Evolutionary conservation across 495 filamentous ascomycete species (phyloP).

Genomic region (Neurospora sp.): DNA sequence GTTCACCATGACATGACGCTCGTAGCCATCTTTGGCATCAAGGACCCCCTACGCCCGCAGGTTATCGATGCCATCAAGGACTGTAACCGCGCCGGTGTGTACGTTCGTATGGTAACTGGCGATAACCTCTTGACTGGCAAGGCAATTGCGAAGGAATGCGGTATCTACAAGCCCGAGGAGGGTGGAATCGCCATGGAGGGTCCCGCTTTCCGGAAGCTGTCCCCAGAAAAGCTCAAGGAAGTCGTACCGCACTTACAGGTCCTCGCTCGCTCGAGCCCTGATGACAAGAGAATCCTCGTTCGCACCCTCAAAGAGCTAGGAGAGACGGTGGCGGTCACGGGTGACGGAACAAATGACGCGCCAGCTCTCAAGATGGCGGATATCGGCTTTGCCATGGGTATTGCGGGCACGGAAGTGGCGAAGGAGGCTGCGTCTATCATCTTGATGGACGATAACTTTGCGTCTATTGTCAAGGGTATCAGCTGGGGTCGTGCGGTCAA

Average conservation of each 20-base stretch:
- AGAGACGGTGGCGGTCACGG: slow-evolving; percentile 76
- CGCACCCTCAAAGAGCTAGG: slow-evolving; percentile 61
- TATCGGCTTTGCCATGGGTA: slow-evolving; percentile 93
- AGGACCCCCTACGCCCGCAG: slow-evolving; percentile 77
- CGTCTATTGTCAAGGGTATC: slow-evolving; percentile 77
- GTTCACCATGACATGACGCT: slow-evolving; percentile 65
- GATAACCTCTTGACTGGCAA: slow-evolving; percentile 75
- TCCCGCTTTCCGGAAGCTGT: slow-evolving; percentile 67
- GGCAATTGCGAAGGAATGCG: slow-evolving; percentile 75
- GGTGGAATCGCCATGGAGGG: slow-evolving; percentile 80
- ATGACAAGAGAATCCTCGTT: slow-evolving; percentile 77
- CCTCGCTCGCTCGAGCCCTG: slow-evolving; percentile 74
- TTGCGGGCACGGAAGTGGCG: slow-evolving; percentile 80
- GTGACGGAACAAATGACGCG: slow-evolving; percentile 85
- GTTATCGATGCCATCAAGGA: slow-evolving; percentile 64
- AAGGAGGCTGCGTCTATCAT: slow-evolving; percentile 90
- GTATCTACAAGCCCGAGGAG: slow-evolving; percentile 64
- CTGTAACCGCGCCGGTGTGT: slow-evolving; percentile 68
- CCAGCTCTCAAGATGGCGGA: slow-evolving; percentile 79
- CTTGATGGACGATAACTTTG: slow-evolving; percentile 83
- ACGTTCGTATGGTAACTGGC: slow-evolving; percentile 84
- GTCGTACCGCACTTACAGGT: slow-evolving; percentile 69
- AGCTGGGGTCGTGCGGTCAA: slow-evolving; percentile 91
- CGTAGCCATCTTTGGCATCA: slow-evolving; percentile 75
- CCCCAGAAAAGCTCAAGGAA: slow-evolving; percentile 55